These are phyloP conservation scores for Aspergillus awamori DNA, from an alignment of 2,329 filamentous ascomycete genomes.

Conservation along the genomic window DNA sequence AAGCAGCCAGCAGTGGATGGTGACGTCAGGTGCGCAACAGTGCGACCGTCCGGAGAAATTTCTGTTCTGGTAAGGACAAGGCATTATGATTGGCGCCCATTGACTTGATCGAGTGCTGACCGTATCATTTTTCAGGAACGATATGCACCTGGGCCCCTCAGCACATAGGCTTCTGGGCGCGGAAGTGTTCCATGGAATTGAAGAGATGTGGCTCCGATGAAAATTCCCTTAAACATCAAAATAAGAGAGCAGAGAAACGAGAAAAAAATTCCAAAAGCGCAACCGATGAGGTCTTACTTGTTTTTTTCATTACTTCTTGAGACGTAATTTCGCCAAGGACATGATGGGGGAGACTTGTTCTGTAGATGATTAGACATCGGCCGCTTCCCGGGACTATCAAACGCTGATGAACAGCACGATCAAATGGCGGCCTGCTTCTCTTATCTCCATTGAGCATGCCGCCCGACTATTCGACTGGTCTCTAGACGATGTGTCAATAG, in stretches of 20 bases:
- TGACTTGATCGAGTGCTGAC: constrained; percentile 12
- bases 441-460: constrained; percentile 3
- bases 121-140: constrained; percentile 37
- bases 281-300: not conserved
- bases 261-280: constrained; percentile 9
- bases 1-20: constrained; percentile 30
- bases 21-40: constrained; percentile 34
- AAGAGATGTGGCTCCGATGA: constrained; percentile 35
- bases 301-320: not conserved
- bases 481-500: not conserved
- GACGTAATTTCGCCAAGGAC: constrained; percentile 1
- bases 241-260: constrained; percentile 8
- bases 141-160: constrained; percentile 44
- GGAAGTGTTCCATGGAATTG: constrained; percentile 42
- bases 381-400: constrained; percentile 14
- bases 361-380: constrained; percentile 9
- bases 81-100: constrained; percentile 11
- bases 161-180: constrained; percentile 43
- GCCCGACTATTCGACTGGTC: not conserved
- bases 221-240: constrained; percentile 7
- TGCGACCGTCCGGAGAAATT: constrained; percentile 43
- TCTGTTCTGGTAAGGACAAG: constrained; percentile 43
- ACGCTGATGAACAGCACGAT: constrained; percentile 3
- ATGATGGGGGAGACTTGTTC: not conserved
- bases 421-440: constrained; percentile 1